These are phyloP conservation scores for Castanea crenata DNA, from an alignment of 306 rosid genomes.

Conservation along the genomic window DNA sequence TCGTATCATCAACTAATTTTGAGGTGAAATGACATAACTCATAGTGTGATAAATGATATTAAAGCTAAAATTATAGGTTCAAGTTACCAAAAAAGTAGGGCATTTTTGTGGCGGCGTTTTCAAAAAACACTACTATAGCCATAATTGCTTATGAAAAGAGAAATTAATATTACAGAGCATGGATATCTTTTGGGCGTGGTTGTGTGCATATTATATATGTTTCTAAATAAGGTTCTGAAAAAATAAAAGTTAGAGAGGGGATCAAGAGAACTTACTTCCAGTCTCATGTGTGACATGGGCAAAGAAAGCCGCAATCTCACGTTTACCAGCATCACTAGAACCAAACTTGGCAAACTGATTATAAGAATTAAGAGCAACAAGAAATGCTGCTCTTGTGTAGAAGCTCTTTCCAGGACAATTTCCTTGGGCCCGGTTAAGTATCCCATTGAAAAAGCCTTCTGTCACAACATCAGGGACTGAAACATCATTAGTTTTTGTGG, in stretches of 20 bases:
- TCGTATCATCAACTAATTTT: too few species aligned
- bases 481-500: neutral
- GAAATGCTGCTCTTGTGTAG: slow-evolving; percentile 39
- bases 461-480: slow-evolving; percentile 16
- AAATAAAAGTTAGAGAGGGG: neutral
- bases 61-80: too few species aligned
- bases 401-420: slow-evolving; percentile 59
- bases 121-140: too few species aligned
- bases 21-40: too few species aligned
- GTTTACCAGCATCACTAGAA: slow-evolving; percentile 47
- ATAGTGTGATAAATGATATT: too few species aligned
- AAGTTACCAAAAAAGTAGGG: too few species aligned
- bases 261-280: slow-evolving; percentile 44
- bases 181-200: too few species aligned
- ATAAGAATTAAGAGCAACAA: slow-evolving; percentile 7
- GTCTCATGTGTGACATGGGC: slow-evolving; percentile 81
- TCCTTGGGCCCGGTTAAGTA: slow-evolving; percentile 4
- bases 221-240: too few species aligned
- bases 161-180: too few species aligned
- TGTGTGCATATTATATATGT: too few species aligned
- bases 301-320: slow-evolving; percentile 81
- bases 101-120: too few species aligned
- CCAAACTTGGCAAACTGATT: slow-evolving; percentile 30
- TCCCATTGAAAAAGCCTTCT: slow-evolving; percentile 4
- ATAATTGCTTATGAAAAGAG: too few species aligned